Evolutionary conservation across 306 rosid species (phyloP).

Genomic region (Quillaja saponaria): DNA sequence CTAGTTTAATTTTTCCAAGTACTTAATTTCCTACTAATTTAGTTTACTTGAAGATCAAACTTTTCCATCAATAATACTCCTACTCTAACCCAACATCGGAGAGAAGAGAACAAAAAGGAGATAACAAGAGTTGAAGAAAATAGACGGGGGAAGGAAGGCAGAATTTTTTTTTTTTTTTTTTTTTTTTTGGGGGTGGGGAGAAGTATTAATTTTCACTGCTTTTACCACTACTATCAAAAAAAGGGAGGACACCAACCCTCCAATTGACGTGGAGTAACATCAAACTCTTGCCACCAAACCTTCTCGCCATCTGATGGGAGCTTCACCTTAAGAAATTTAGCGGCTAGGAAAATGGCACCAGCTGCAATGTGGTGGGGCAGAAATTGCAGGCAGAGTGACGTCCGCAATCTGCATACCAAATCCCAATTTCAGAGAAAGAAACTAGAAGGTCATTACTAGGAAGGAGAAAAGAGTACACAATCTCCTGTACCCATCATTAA

Average conservation of each 20-base stretch:
- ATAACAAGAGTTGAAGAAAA: conserved; percentile 11
- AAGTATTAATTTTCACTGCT: conserved; percentile 32
- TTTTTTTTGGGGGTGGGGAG: too few relatives aligned
- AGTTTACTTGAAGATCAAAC: conserved; percentile 10
- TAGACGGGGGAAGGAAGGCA: conserved; percentile 34
- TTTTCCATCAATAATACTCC: conserved; percentile 7
- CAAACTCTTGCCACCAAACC: conserved; percentile 99
- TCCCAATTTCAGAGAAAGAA: conserved; percentile 57
- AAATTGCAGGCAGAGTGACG: conserved; percentile 98
- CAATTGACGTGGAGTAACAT: conserved; percentile 98
- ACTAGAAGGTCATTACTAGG: conserved; percentile 47
- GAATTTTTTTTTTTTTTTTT: too few relatives aligned
- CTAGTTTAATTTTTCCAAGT: neutral
- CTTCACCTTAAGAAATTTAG: conserved; percentile 95
- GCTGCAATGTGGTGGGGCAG: conserved; percentile 98
- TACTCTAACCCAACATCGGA: neutral
- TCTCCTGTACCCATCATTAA: conserved; percentile 90
- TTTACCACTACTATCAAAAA: conserved; percentile 42
- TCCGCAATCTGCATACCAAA: conserved; percentile 89
- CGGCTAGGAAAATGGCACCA: conserved; percentile 99
- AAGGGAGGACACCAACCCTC: conserved; percentile 88
- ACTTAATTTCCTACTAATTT: conserved; percentile 12
- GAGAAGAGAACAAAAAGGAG: conserved; percentile 17
- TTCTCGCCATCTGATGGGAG: conserved; percentile 99
- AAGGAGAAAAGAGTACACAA: conserved; percentile 41